phyloP scores from a whole-genome alignment of 2,329 filamentous ascomycete species.

The Fusarium pseudocircinatum region DNA sequence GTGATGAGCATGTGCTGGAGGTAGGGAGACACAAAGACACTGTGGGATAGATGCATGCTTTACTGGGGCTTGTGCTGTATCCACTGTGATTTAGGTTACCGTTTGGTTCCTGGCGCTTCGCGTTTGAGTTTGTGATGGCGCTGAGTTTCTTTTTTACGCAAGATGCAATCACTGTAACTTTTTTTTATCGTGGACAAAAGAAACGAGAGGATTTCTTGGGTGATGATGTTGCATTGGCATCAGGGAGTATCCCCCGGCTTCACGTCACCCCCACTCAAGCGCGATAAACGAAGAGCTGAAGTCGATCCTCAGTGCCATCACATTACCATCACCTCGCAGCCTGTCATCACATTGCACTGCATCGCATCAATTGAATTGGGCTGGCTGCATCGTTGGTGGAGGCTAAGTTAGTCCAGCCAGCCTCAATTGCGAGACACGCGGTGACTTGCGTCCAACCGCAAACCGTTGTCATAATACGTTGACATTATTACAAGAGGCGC shows the following conservation, averaged over 20 bases:
- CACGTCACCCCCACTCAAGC: not conserved
- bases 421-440: not conserved
- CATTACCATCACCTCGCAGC: not conserved
- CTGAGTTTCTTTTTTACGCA: not conserved
- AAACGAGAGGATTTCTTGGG: not conserved
- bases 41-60: not conserved
- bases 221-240: not conserved
- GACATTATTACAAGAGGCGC: not conserved
- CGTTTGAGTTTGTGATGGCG: not conserved
- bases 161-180: not conserved
- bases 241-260: conserved; percentile 5
- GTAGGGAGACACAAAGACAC: not conserved
- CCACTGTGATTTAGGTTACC: conserved; percentile 8
- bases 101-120: conserved; percentile 13
- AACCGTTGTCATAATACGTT: conserved; percentile 1
- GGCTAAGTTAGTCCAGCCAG: not conserved
- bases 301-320: not conserved
- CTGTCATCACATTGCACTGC: not conserved
- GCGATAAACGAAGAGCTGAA: conserved; percentile 28
- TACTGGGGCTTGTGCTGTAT: not conserved
- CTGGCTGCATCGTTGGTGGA: not conserved
- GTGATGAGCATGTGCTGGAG: not conserved
- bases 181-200: not conserved
- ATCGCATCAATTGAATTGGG: not conserved
- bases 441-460: not conserved